phyloP scores from a whole-genome alignment of 2,329 filamentous ascomycete species.

The Reticulascus tulasneorum region DNA sequence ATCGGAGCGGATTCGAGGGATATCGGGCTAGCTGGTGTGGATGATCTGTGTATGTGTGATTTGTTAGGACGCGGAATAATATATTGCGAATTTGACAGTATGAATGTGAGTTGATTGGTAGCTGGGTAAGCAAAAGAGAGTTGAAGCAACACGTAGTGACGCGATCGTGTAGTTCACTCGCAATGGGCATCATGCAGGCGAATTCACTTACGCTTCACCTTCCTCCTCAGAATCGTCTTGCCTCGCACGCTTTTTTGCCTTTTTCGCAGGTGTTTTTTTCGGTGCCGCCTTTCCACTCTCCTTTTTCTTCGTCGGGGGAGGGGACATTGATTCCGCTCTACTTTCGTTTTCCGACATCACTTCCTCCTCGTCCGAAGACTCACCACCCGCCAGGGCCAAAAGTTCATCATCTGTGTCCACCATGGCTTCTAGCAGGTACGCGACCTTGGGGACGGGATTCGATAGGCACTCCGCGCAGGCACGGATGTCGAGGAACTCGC shows the following conservation, averaged over 20 bases:
- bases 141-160: neutral
- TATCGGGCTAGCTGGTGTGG: constrained; percentile 62
- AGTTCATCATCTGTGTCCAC: constrained; percentile 91
- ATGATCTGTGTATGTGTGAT: constrained; percentile 58
- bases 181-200: constrained; percentile 3
- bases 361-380: constrained; percentile 57
- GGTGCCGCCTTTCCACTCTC: constrained; percentile 26
- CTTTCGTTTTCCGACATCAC: constrained; percentile 49
- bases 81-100: too few species aligned
- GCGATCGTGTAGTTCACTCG: neutral
- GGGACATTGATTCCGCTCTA: constrained; percentile 52
- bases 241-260: constrained; percentile 47
- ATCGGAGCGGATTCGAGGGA: constrained; percentile 82
- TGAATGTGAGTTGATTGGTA: neutral
- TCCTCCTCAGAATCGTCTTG: constrained; percentile 71
- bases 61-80: neutral
- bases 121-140: neutral
- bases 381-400: constrained; percentile 79
- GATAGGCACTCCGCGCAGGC: too few species aligned
- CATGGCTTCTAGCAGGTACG: constrained; percentile 49
- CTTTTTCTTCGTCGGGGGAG: constrained; percentile 37
- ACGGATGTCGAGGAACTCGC: constrained; percentile 1
- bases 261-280: constrained; percentile 36
- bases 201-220: constrained; percentile 71
- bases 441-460: too few species aligned